Conservation (phyloP, 495 filamentous ascomycete species). For the Aspergillus heteromorphus region DNA sequence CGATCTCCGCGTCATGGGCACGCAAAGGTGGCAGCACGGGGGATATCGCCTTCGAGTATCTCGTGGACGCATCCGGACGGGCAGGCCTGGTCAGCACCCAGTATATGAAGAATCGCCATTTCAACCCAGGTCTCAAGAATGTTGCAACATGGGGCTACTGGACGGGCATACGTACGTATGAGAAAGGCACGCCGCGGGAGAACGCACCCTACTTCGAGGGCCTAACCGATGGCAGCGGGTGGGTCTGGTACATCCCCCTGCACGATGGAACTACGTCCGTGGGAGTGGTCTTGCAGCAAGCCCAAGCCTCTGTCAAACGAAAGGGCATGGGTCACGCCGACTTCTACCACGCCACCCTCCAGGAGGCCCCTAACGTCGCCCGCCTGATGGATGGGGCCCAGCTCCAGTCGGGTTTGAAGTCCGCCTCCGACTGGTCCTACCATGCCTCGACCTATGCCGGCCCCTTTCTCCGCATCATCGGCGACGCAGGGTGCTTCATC, state of each 20-base stretch:
- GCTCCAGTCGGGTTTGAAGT: constrained; percentile 32
- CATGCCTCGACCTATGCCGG: constrained; percentile 34
- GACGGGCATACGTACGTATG: constrained; percentile 24
- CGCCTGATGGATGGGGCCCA: constrained; percentile 24
- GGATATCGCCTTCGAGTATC: constrained; percentile 35
- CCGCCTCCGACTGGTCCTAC: constrained; percentile 41
- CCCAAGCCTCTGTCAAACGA: no score
- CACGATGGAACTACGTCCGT: constrained; percentile 31
- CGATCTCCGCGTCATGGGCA: constrained; percentile 32
- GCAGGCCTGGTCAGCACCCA: constrained; percentile 34
- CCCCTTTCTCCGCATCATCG: constrained; percentile 28
- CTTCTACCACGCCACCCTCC: constrained; percentile 37
- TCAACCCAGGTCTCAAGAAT: constrained; percentile 37
- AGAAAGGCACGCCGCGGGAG: constrained; percentile 23
- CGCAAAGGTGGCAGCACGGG: constrained; percentile 27
- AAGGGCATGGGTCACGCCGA: constrained; percentile 19
- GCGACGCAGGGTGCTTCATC: constrained; percentile 42
- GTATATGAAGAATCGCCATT: constrained; percentile 39
- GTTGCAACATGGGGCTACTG: constrained; percentile 45
- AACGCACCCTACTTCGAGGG: constrained; percentile 38
- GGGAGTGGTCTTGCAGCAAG: constrained; percentile 33
- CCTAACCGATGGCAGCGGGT: constrained; percentile 35
- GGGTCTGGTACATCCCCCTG: constrained; percentile 42
- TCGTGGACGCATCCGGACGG: constrained; percentile 43
- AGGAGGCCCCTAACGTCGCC: constrained; percentile 19